A percentile compares a stretch with the other conserved stretches of the same genome.
These are phyloP conservation scores for Saprolegnia diclina DNA, from an alignment of 352 stramenopile species.

Conservation along the genomic window DNA sequence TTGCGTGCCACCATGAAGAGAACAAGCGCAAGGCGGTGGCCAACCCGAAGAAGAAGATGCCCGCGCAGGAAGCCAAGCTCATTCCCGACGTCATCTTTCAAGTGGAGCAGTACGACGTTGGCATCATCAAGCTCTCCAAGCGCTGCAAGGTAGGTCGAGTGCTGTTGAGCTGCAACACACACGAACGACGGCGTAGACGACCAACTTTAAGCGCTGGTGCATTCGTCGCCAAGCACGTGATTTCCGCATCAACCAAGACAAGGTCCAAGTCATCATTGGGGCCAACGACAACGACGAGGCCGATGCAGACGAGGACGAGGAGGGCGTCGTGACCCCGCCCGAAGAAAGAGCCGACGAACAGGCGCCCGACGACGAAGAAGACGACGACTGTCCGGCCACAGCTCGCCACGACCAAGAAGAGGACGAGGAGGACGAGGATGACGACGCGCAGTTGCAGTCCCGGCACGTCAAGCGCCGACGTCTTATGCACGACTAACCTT, in stretches of 20 bases:
- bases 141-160: constrained; percentile 41
- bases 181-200: constrained; percentile 26
- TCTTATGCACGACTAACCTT: not conserved
- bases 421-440: constrained; percentile 21
- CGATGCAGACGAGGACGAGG: not conserved
- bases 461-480: constrained; percentile 24
- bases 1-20: constrained; percentile 46
- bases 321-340: not conserved
- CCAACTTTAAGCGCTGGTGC: constrained; percentile 51
- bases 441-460: constrained; percentile 22
- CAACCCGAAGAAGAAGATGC: constrained; percentile 25
- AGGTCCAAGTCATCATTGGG: not conserved
- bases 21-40: constrained; percentile 29
- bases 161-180: not conserved
- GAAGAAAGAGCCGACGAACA: constrained; percentile 4
- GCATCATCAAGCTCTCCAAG: constrained; percentile 61
- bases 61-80: constrained; percentile 41
- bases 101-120: constrained; percentile 62
- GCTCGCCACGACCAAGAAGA: not conserved
- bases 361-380: constrained; percentile 4
- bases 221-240: constrained; percentile 43
- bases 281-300: constrained; percentile 30
- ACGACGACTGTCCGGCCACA: constrained; percentile 24
- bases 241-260: constrained; percentile 48
- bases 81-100: constrained; percentile 64